These are phyloP conservation scores for Sequoia sempervirens DNA, from an alignment of 75 land plant genomes.

Conservation along the genomic window DNA sequence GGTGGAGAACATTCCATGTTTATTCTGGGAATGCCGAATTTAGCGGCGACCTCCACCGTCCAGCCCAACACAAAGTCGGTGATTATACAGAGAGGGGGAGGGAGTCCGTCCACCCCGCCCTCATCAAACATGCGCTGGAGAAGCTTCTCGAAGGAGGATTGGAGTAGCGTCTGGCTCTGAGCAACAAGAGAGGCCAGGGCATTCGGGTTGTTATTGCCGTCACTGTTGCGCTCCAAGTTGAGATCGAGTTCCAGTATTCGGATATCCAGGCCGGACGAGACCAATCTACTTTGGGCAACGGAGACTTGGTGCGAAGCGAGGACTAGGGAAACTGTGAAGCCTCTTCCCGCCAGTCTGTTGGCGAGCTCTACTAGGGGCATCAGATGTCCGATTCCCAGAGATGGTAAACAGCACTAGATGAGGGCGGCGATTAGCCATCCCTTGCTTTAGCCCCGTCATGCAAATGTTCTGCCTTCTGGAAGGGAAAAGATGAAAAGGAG, in stretches of 20 bases:
- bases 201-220: not conserved
- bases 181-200: conserved; percentile 6
- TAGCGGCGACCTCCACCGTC: conserved; percentile 3
- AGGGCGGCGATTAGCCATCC: not conserved
- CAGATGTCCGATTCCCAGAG: not conserved
- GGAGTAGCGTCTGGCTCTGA: conserved; percentile 12
- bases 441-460: too few species aligned
- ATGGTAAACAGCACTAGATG: not conserved
- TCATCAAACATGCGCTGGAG: not conserved
- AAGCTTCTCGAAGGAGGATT: conserved; percentile 10
- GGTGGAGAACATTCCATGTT: not conserved
- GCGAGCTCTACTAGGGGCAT: not conserved
- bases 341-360: not conserved
- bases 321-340: not conserved
- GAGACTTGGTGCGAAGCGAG: conserved; percentile 18
- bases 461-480: too few species aligned
- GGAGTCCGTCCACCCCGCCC: not conserved
- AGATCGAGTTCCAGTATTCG: conserved; percentile 3
- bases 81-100: conserved; percentile 11
- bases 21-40: conserved; percentile 10
- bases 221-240: not conserved
- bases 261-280: not conserved
- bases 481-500: too few species aligned
- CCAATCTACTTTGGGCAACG: conserved; percentile 3
- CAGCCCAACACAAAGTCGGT: conserved; percentile 12